Evolutionary conservation across 352 stramenopile genomes (phyloP), one percentile per base, ranked within the genome.

Genomic region (Pilasporangium apinafurcum): DNA sequence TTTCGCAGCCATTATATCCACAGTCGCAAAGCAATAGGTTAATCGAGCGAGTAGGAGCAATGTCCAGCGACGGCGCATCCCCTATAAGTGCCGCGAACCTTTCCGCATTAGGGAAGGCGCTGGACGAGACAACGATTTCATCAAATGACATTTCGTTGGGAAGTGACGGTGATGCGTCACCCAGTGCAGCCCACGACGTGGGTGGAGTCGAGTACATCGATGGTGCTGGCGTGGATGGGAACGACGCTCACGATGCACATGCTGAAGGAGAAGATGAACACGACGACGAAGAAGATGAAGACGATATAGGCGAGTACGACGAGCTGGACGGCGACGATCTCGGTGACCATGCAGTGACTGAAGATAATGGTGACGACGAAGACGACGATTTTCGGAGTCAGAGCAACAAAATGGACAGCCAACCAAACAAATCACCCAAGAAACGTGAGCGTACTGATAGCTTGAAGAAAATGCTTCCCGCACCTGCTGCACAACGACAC

Each of bases 371-470:
- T 17, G 40, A 47, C 6, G 49, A 56, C 22, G 54, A 63, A 1
- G 44, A 27, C 9, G 47, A 56, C 31, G 52, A 60, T 8, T 36
- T 41, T 46, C 20, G 27, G 41, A 42, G 37, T 26, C 16, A 16
- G 20, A 28, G 50, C 12, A 31, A 47, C 25, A 38, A 38, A 4
- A 37, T 50, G 14, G 21, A 55, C 36, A 50, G 28, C 14, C 25
- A 22, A 16, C 52, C 59, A 10, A 45, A 59, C 43, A 90, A 87
- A 45, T 83, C 67, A 20, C 70, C 74, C 18, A 90, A 90, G 68
- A 92, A 92, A 43, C 73, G 81, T 27, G 72, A 79, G n/a, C 81
- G 81, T n/a, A 89, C 78, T 4, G 78, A 93, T 51, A 91, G 78
- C 37, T 48, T 91, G 43, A 91, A 91, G 55, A 81, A 79, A 34